Evolutionary conservation across 139 green algal genomes (phyloP).

Genomic region (Microglena sp.): DNA sequence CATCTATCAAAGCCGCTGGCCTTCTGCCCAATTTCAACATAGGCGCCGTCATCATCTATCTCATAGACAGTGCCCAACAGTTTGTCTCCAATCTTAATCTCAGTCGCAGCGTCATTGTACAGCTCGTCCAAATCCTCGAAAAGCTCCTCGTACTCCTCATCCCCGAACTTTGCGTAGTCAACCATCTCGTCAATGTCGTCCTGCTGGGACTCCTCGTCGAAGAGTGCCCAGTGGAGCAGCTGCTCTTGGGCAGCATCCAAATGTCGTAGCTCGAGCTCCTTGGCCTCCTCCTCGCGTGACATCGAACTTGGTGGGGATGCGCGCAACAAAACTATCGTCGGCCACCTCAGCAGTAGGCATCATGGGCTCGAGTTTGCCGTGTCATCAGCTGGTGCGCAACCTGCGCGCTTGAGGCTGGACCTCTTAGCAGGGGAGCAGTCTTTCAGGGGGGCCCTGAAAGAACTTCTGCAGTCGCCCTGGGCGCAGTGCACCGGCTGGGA

Average conservation of each 20-base stretch:
- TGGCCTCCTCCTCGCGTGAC: too few relatives aligned
- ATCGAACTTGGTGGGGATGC: too few relatives aligned
- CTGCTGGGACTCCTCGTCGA: conserved; percentile 27
- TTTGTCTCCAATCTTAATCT: conserved; percentile 49
- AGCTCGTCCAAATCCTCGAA: conserved; percentile 43
- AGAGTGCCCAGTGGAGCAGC: conserved; percentile 37
- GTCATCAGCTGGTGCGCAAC: too few relatives aligned
- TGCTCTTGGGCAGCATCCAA: conserved; percentile 27
- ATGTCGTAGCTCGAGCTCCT: background rate
- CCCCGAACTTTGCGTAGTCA: conserved; percentile 34
- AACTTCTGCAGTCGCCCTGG: too few relatives aligned
- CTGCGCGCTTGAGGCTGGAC: too few relatives aligned
- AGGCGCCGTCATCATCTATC: conserved; percentile 77
- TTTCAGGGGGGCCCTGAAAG: too few relatives aligned
- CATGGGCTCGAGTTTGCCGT: too few relatives aligned
- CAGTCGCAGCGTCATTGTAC: conserved; percentile 28
- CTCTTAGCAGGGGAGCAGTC: too few relatives aligned
- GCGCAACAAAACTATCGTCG: too few relatives aligned
- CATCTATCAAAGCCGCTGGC: conserved; percentile 66
- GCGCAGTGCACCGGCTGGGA: too few relatives aligned
- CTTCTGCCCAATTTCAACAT: conserved; percentile 92
- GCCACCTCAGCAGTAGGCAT: too few relatives aligned
- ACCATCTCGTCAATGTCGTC: conserved; percentile 43
- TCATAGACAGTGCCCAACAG: conserved; percentile 62
- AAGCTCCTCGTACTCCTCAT: conserved; percentile 34